Evolutionary conservation across 768 basidiomycete genomes (phyloP).

Genomic region (Psilocybe subaeruginosa): DNA sequence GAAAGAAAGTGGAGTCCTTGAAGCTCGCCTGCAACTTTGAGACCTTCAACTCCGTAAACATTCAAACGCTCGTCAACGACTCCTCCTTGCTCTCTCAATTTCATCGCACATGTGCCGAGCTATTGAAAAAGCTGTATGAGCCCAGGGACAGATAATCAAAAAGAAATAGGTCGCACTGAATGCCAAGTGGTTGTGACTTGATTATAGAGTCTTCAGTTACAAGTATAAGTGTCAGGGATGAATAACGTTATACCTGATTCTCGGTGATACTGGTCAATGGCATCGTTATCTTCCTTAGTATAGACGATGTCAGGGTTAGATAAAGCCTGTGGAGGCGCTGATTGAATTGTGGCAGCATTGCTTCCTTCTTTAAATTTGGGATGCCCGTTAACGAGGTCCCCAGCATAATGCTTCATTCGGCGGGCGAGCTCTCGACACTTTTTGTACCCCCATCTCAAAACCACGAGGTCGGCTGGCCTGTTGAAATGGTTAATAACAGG

Average conservation of each 20-base stretch:
- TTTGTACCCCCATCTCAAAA: slow-evolving; percentile 58
- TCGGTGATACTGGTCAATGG: slow-evolving; percentile 42
- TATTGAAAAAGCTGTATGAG: slow-evolving; percentile 22
- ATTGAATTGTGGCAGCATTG: slow-evolving; percentile 31
- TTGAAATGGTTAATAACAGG: neutral
- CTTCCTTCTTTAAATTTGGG: slow-evolving; percentile 37
- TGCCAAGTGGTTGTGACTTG: slow-evolving; percentile 50
- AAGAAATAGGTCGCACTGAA: slow-evolving; percentile 32
- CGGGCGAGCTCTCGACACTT: slow-evolving; percentile 54
- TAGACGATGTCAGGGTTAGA: slow-evolving; percentile 42
- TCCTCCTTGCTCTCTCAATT: slow-evolving; percentile 55
- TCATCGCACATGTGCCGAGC: slow-evolving; percentile 74
- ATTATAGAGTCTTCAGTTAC: neutral
- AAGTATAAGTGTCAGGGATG: neutral
- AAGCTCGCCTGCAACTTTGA: slow-evolving; percentile 59
- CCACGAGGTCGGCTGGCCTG: slow-evolving; percentile 46
- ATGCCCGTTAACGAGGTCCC: slow-evolving; percentile 37
- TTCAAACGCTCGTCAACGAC: slow-evolving; percentile 66
- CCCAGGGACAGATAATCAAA: neutral
- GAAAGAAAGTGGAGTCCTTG: neutral
- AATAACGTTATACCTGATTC: slow-evolving; percentile 34
- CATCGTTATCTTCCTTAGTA: slow-evolving; percentile 41
- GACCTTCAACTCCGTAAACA: slow-evolving; percentile 59
- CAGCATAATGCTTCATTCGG: slow-evolving; percentile 50
- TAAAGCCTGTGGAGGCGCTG: slow-evolving; percentile 32